A percentile compares a stretch with the other conserved stretches of the same genome.
phyloP scores from a whole-genome alignment of 1,284 basidiomycete species.

The Anthracocystis walkeri region DNA sequence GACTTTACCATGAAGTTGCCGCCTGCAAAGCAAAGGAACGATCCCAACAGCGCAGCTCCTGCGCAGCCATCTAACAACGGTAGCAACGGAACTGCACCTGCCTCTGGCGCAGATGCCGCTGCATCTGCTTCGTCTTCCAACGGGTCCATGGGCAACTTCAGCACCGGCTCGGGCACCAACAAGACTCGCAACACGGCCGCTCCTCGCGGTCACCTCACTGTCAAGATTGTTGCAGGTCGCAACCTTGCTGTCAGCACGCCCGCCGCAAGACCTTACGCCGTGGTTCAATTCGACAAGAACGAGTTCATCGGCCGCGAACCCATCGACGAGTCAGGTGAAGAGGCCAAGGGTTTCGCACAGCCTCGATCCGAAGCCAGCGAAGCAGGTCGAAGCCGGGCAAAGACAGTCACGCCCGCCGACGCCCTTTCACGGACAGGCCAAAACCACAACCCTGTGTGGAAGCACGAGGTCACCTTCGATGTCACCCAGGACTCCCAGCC shows the following conservation, averaged over 20 bases:
- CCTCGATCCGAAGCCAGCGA: conserved; percentile 75
- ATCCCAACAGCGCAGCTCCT: conserved; percentile 13
- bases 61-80: neutral
- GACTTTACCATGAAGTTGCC: conserved; percentile 69
- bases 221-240: conserved; percentile 93
- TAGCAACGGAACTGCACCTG: conserved; percentile 7
- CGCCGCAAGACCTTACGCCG: conserved; percentile 86
- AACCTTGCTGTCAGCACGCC: conserved; percentile 74
- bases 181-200: conserved; percentile 62
- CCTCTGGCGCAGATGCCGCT: conserved; percentile 9
- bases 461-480: conserved; percentile 92
- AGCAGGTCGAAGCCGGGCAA: conserved; percentile 73
- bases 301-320: conserved; percentile 96
- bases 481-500: conserved; percentile 90
- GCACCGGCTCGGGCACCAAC: conserved; percentile 12
- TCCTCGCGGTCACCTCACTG: conserved; percentile 83
- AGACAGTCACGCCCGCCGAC: conserved; percentile 54
- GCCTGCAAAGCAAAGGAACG: conserved; percentile 53
- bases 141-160: conserved; percentile 6
- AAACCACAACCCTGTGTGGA: conserved; percentile 94
- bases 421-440: conserved; percentile 35
- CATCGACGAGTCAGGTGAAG: conserved; percentile 83
- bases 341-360: conserved; percentile 82
- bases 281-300: conserved; percentile 98
- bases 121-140: conserved; percentile 16